Percentiles rank a stretch among this genome's conserved stretches.
These are phyloP conservation scores for Leccinum ochraceum DNA, from an alignment of 768 basidiomycete genomes.

Conservation along the genomic window DNA sequence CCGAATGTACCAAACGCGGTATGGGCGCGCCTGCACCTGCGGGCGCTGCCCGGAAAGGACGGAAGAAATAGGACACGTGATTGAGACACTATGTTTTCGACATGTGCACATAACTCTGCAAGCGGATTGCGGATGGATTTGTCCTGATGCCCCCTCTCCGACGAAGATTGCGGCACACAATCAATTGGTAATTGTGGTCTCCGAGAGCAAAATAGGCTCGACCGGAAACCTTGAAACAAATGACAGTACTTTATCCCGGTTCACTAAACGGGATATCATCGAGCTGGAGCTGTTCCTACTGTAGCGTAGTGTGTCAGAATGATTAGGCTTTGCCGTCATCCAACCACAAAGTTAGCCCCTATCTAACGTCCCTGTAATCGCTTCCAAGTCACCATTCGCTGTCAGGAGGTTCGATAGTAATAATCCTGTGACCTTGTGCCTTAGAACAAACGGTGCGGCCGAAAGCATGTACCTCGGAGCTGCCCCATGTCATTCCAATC, in stretches of 20 bases:
- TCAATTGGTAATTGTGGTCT: constrained; percentile 2
- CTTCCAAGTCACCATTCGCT: background rate
- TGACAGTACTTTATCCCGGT: constrained; percentile 1
- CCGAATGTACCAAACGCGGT: constrained; percentile 47
- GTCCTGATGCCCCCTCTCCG: background rate
- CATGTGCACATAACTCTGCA: background rate
- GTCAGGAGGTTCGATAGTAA: constrained; percentile 8
- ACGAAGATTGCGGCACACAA: background rate
- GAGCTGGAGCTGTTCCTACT: background rate
- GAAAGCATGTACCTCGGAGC: constrained; percentile 11
- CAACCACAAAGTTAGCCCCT: constrained; percentile 10
- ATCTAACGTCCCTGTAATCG: constrained; percentile 5
- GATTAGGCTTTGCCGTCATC: background rate
- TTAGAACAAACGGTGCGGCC: constrained; percentile 1
- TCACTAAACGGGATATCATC: background rate
- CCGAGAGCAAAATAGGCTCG: background rate
- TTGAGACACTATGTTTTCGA: background rate
- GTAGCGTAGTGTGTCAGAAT: background rate
- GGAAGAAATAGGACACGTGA: constrained; percentile 38
- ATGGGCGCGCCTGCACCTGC: constrained; percentile 33
- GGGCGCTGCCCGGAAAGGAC: constrained; percentile 39
- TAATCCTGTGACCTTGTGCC: constrained; percentile 9
- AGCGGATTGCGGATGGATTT: constrained; percentile 1
- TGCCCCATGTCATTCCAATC: background rate
- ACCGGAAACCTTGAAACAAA: background rate